Evolutionary conservation across 2,329 filamentous ascomycete genomes (phyloP), one percentile per base, ranked within the genome.

Genomic region (Elsinoe batatas): DNA sequence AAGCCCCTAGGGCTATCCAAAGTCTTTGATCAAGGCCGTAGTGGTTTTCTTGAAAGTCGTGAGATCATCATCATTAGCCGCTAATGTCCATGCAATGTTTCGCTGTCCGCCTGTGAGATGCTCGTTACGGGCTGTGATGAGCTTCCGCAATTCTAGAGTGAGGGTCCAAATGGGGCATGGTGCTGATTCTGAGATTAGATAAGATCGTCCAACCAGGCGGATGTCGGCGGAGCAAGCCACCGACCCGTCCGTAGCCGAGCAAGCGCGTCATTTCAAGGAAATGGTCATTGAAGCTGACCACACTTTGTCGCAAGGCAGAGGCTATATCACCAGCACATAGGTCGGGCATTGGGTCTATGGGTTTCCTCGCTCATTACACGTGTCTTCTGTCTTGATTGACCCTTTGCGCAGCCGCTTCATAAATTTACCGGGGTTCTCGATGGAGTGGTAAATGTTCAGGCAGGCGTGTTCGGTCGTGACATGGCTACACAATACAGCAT

Each of bases 261-360:
- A 37, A 38, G 47, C 47, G 33, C 47, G 47, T 51, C 33, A 51
- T 51, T 20, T 12, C 18, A 36, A 38, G 47, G 37, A 51, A 49
- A 35, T 49, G 26, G 35, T 38, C 47, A 26, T 51, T 12, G 17
- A 51, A 33, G 47, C 47, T 51, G 47, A 51, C 47, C 47, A 36
- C 32, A 13, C 4, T 37, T 51, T 22, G 44, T 26, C 30, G 47
- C 47, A 51, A 51, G 47, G 47, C 47, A 22, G 17, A 37, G 18
- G 17, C 47, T 20, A 20, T 18, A 37, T 12, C n/a, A 20, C 17
- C 20, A 37, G 18, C 18, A 13, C 32, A 49, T 26, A 36, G 22
- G 26, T 20, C 44, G 17, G 26, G 30, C 6, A 15, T 36, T 15
- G 22, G 5, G 10, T 20, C 15, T 12, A 33, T 33, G 44, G 44